Percentiles rank a stretch among this genome's conserved stretches.
phyloP scores from a whole-genome alignment of 768 basidiomycete species.

The Multifurca ochricompacta region DNA sequence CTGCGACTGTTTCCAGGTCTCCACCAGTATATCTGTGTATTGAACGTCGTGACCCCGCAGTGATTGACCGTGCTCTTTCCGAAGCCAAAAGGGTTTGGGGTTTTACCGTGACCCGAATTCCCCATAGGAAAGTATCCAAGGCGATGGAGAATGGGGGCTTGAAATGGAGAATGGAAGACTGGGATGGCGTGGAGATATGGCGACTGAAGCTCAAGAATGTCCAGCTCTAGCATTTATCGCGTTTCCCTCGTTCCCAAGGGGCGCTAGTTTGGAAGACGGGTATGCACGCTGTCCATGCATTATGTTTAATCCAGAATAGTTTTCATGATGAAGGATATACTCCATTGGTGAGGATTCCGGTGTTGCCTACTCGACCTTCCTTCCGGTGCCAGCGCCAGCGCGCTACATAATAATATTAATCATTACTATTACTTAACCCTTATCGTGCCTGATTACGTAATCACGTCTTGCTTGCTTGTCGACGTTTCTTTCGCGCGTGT shows the following conservation, averaged over 20 bases:
- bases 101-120: slow-evolving; percentile 52
- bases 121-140: slow-evolving; percentile 49
- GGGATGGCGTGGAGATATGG: slow-evolving; percentile 82
- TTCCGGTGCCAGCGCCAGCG: no score
- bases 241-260: neutral
- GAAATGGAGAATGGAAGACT: slow-evolving; percentile 59
- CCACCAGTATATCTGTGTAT: slow-evolving; percentile 58
- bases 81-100: slow-evolving; percentile 49
- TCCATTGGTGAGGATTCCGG: no score
- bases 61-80: slow-evolving; percentile 52
- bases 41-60: slow-evolving; percentile 65
- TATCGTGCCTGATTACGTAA: neutral
- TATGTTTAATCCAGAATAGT: neutral
- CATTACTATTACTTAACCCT: no score
- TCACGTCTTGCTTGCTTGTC: neutral
- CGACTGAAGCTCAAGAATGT: slow-evolving; percentile 28
- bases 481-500: neutral
- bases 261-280: neutral
- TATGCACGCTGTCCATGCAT: neutral
- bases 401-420: no score
- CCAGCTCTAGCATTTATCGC: slow-evolving; percentile 5
- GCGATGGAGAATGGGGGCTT: slow-evolving; percentile 50
- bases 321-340: neutral
- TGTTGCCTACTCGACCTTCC: no score
- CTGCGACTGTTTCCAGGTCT: slow-evolving; percentile 35